Evolutionary conservation across 257 asterid genomes (phyloP), one percentile per base, ranked within the genome.

Genomic region (Ajuga chamaepitys): DNA sequence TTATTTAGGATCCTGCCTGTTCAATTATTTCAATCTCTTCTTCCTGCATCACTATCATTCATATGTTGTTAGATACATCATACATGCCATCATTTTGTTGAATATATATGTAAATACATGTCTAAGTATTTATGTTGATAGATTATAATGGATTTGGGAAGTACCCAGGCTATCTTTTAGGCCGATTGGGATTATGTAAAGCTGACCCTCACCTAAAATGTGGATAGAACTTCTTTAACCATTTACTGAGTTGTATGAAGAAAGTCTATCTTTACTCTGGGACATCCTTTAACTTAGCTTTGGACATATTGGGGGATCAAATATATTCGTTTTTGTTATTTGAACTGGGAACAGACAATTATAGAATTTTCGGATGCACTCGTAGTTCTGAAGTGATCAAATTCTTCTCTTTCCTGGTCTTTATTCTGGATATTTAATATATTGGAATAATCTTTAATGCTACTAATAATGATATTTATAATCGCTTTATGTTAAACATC

Each of bases 201-300:
- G 70, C 51, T 64, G 62, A 44, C 24, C 75, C 68, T 61, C 17
- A 38, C 25, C 38, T 56, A 62, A 64, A 73, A 53, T 48, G 56
- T 66, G 21, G 56, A 62, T 38, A 35, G 35, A 58, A 51, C n/a
- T 22, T 64, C 28, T 18, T 26, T 17, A 3, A 28, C 28, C 24
- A 54, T 9, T 26, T 25, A 46, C 41, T 58, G 56, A 28, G 37
- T 51, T 21, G 32, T 22, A 44, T 28, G 34, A 28, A 28, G 5
- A 28, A n/a, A n/a, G n/a, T n/a, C n/a, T n/a, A n/a, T n/a, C n/a
- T n/a, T n/a, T n/a, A n/a, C n/a, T n/a, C n/a, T n/a, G n/a, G n/a
- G n/a, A n/a, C n/a, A n/a, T n/a, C n/a, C n/a, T n/a, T n/a, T 28
- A 28, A 5, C 34, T 28, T 2, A 28, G 34, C 34, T 2, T 28